Evolutionary conservation across 192 early-diverging fungal species (phyloP), one percentile per base, ranked within the genome.

Genomic region (Backusella mclennaniae): DNA sequence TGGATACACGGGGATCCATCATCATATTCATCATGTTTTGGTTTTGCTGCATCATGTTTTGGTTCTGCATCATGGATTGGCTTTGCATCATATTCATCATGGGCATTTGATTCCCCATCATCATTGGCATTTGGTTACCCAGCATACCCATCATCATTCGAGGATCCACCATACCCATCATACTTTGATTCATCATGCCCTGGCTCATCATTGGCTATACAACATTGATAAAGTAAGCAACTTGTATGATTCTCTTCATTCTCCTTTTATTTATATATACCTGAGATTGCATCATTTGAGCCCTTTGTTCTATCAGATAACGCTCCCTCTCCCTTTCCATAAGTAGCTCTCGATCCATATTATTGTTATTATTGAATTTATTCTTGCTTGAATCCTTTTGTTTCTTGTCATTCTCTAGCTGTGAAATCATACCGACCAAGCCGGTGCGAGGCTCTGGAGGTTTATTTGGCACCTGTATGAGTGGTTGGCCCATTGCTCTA

Each of bases 341-440:
- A 11, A 79, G 29, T 12, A 63, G 6, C 11, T 63, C 56, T 63
- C 56, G 56, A 44, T 80, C 78, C 59, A 77, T 63, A 21, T 80
- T 74, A 21, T 8, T 59, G 4, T 63, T 63, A 63, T 29, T 29
- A 29, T 63, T 63, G 1, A 77, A 35, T 19, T 69, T 53, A 21
- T 46, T 75, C 17, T 79, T 77, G 63, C 63, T 77, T 26, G 56
- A 4, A 3, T 63, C 68, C 23, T 73, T 75, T 49, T 77, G 76
- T 31, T 84, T 84, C 56, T 78, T 80, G 7, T 80, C 79, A 14
- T 69, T 19, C 53, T 84, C 82, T 17, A 73, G 63, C 35, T 84
- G 82, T 2, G 82, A 77, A 29, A 84, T 84, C 76, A 84, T 77
- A 11, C 82, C 82, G 4, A 84, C 73, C 2, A 84, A 31, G 21